phyloP scores from a whole-genome alignment of 1,284 basidiomycete species.

The Cutaneotrichosporon sp. region DNA sequence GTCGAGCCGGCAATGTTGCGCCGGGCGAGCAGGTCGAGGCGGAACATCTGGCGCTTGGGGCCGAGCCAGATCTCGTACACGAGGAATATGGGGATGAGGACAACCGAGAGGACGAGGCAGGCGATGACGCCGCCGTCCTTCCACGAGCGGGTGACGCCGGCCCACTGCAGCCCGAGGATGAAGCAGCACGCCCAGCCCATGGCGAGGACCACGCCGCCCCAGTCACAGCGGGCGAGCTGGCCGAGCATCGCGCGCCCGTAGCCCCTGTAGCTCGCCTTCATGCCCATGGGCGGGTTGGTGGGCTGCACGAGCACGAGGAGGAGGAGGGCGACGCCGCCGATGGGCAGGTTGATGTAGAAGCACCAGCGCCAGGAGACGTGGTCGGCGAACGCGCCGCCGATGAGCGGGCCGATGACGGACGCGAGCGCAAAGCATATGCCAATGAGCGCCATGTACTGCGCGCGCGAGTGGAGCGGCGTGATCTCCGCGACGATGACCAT shows the following conservation, averaged over 20 bases:
- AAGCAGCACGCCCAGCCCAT: conserved; percentile 44
- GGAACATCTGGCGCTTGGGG: conserved; percentile 50
- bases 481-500: conserved; percentile 52
- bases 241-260: conserved; percentile 40
- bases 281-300: conserved; percentile 42
- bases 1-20: conserved; percentile 38
- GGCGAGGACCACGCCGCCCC: conserved; percentile 43
- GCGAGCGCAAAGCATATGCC: conserved; percentile 51
- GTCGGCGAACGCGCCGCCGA: conserved; percentile 56
- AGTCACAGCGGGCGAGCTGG: conserved; percentile 46
- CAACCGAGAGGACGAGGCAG: conserved; percentile 47
- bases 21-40: conserved; percentile 48
- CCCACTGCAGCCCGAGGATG: conserved; percentile 49
- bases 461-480: conserved; percentile 43
- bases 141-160: conserved; percentile 52
- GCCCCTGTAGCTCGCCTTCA: conserved; percentile 41
- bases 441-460: conserved; percentile 41
- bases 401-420: conserved; percentile 53
- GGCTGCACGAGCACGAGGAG: conserved; percentile 38
- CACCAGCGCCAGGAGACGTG: conserved; percentile 52
- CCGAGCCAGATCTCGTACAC: conserved; percentile 50
- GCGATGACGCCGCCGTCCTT: conserved; percentile 49
- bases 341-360: conserved; percentile 52
- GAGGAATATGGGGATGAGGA: conserved; percentile 45
- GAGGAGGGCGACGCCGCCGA: conserved; percentile 47